phyloP scores from a whole-genome alignment of 306 rosid genomes.

The Acacia melanoxylon region DNA sequence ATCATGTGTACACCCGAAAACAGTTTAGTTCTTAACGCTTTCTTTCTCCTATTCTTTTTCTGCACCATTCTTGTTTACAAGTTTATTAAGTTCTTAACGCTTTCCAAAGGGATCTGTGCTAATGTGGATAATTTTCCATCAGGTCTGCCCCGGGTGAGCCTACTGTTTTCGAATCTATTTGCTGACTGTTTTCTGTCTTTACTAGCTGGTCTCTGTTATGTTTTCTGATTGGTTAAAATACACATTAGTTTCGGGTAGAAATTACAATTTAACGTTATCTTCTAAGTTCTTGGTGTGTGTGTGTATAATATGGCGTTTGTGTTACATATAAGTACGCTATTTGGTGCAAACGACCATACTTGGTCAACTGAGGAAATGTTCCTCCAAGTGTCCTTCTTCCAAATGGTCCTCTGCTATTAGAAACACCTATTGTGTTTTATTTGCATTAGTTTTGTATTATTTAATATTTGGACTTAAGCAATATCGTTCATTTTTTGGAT shows the following conservation, averaged over 20 bases:
- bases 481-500: not conserved
- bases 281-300: slow-evolving; percentile 8
- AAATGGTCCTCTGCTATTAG: not conserved
- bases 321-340: not conserved
- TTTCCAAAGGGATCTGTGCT: too few species aligned
- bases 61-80: too few species aligned
- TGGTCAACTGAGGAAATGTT: not conserved
- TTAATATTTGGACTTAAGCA: not conserved
- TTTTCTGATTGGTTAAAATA: slow-evolving; percentile 7
- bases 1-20: too few species aligned
- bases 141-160: slow-evolving; percentile 82
- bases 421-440: not conserved
- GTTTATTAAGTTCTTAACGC: too few species aligned
- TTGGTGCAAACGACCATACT: not conserved
- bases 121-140: slow-evolving; percentile 43
- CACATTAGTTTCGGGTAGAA: slow-evolving; percentile 3
- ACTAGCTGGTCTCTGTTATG: not conserved
- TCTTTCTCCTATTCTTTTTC: too few species aligned
- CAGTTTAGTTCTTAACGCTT: too few species aligned
- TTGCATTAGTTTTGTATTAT: not conserved
- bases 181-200: not conserved
- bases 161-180: slow-evolving; percentile 10
- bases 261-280: not conserved
- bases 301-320: not conserved
- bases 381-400: slow-evolving; percentile 14